A percentile compares a stretch with the other conserved stretches of the same genome.
Conservation (phyloP, 352 stramenopile species). For the Phytophthora constricta region DNA sequence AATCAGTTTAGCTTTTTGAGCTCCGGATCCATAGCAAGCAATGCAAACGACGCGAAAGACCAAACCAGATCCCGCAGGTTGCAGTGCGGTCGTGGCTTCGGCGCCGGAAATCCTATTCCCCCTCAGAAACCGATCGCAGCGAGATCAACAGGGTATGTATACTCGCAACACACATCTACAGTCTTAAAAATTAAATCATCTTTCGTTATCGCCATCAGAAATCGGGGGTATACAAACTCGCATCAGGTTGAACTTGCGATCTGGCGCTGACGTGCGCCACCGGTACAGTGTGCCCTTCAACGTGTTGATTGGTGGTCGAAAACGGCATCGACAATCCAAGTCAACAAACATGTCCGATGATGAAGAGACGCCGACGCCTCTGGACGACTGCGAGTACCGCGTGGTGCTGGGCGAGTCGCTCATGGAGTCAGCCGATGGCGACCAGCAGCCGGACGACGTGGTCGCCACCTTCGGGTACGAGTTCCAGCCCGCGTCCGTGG, state of each 20-base stretch:
- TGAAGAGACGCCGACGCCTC: conserved; percentile 11
- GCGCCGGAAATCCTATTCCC: conserved; percentile 23
- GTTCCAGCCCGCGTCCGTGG: conserved; percentile 83
- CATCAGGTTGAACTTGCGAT: conserved; percentile 44
- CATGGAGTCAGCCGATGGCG: conserved; percentile 7
- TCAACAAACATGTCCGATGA: conserved; percentile 19
- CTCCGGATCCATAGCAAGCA: too few species aligned
- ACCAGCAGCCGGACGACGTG: conserved; percentile 33
- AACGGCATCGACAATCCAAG: conserved; percentile 21
- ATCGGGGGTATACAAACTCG: too few species aligned
- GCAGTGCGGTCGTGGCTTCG: background rate
- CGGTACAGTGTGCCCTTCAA: conserved; percentile 42
- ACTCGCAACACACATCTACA: too few species aligned
- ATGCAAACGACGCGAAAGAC: conserved; percentile 31
- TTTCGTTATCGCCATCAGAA: too few species aligned
- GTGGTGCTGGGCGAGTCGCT: conserved; percentile 65
- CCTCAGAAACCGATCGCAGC: too few species aligned
- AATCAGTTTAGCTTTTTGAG: background rate
- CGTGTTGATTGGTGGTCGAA: conserved; percentile 19
- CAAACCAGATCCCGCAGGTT: conserved; percentile 22
- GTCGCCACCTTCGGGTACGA: conserved; percentile 81
- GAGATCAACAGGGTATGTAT: too few species aligned
- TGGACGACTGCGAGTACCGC: conserved; percentile 62
- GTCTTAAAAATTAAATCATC: too few species aligned
- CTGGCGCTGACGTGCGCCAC: conserved; percentile 29